These are phyloP conservation scores for Boletus calvinii DNA, from an alignment of 1,284 basidiomycete species.

Conservation along the genomic window DNA sequence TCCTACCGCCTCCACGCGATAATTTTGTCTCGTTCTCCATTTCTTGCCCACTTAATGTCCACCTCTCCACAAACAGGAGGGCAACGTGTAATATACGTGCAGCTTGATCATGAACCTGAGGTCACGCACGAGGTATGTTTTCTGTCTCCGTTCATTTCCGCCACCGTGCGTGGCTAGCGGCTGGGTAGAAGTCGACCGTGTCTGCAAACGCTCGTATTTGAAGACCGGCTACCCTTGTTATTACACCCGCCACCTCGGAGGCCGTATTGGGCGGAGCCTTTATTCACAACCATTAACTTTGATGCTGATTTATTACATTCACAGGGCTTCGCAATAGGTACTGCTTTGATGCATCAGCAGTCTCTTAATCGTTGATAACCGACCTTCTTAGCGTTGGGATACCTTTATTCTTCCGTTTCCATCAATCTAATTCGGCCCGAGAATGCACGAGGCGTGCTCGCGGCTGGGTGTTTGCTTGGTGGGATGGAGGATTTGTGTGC, in stretches of 20 bases:
- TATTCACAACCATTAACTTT: conserved; percentile 3
- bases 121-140: conserved; percentile 76
- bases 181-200: conserved; percentile 22
- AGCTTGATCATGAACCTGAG: conserved; percentile 74
- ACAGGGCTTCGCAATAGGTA: conserved; percentile 74
- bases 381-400: conserved; percentile 59
- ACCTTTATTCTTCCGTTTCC: conserved; percentile 74
- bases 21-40: conserved; percentile 83
- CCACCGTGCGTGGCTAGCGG: conserved; percentile 27
- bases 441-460: conserved; percentile 80
- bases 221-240: conserved; percentile 17
- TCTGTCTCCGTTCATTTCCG: conserved; percentile 26
- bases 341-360: conserved; percentile 7
- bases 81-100: conserved; percentile 68
- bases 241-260: conserved; percentile 19
- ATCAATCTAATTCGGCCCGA: conserved; percentile 64
- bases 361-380: conserved; percentile 16
- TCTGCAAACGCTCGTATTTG: conserved; percentile 22
- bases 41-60: conserved; percentile 81
- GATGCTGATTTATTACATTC: conserved; percentile 22
- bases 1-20: conserved; percentile 76
- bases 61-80: conserved; percentile 62
- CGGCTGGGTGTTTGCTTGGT: conserved; percentile 77
- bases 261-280: conserved; percentile 21
- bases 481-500: conserved; percentile 81